Conservation (phyloP, 2,329 filamentous ascomycete species). For the Aureobasidium sp. region DNA sequence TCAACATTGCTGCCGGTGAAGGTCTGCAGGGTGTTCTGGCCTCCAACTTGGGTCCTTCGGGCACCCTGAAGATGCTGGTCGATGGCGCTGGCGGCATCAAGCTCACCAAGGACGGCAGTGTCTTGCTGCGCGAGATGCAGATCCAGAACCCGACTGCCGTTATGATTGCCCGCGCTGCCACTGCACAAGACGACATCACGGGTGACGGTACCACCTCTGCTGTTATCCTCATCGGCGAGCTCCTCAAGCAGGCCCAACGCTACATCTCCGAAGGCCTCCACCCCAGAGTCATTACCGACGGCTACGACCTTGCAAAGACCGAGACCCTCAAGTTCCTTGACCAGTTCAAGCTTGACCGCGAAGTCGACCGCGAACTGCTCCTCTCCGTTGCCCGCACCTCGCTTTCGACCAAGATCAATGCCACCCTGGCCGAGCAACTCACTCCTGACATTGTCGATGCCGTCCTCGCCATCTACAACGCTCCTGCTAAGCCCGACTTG, state of each 20-base stretch:
- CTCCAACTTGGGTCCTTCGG: constrained; percentile 87
- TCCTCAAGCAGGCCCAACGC: constrained; percentile 93
- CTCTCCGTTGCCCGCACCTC: constrained; percentile 90
- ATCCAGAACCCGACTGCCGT: constrained; percentile 97
- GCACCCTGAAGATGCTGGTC: constrained; percentile 88
- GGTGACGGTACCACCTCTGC: constrained; percentile 97
- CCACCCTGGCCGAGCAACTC: constrained; percentile 77
- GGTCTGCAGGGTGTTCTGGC: constrained; percentile 71
- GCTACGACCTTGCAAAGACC: constrained; percentile 91
- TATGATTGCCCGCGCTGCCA: constrained; percentile 73
- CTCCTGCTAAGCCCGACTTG: constrained; percentile 85
- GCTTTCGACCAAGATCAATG: constrained; percentile 89
- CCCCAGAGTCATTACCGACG: constrained; percentile 91
- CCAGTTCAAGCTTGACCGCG: constrained; percentile 77
- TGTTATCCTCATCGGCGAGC: constrained; percentile 88
- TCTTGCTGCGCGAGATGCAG: constrained; percentile 69
- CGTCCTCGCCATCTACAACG: constrained; percentile 85
- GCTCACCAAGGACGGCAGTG: constrained; percentile 97
- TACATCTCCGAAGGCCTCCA: constrained; percentile 96
- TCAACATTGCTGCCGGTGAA: constrained; percentile 96
- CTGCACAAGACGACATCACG: constrained; percentile 95
- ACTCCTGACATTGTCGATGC: constrained; percentile 95
- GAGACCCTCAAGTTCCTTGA: constrained; percentile 95
- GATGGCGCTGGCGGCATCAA: constrained; percentile 73
- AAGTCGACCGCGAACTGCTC: constrained; percentile 88